phyloP scores from a whole-genome alignment of 257 asterid species.

The Schizonepeta tenuifolia region DNA sequence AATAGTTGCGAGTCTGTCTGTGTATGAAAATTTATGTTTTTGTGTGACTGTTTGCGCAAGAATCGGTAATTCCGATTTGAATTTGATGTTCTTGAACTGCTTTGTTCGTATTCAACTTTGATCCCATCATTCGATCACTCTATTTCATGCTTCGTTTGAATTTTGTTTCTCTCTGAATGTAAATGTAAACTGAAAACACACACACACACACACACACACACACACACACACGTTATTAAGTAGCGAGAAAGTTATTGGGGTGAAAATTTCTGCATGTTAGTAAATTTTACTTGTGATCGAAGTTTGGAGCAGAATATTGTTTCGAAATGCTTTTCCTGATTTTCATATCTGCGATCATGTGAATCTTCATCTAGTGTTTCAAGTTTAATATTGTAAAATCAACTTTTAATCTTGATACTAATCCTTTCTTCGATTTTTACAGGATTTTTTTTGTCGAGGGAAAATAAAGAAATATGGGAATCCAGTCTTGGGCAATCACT shows the following conservation, averaged over 20 bases:
- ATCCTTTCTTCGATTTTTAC: constrained; percentile 17
- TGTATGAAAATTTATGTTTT: not conserved
- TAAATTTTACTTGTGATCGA: constrained; percentile 40
- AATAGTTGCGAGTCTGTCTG: not conserved
- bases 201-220: not conserved
- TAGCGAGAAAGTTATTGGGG: not conserved
- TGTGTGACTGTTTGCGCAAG: not conserved
- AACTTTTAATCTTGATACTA: constrained; percentile 33
- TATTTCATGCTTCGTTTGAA: constrained; percentile 18
- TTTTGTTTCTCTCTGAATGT: not conserved
- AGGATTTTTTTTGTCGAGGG: constrained; percentile 10
- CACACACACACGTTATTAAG: not conserved
- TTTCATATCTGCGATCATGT: constrained; percentile 46
- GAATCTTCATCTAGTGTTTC: constrained; percentile 39
- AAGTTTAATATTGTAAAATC: constrained; percentile 29
- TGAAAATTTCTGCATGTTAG: constrained; percentile 20
- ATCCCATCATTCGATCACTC: not conserved
- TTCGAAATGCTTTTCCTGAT: constrained; percentile 50
- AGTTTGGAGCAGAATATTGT: constrained; percentile 41
- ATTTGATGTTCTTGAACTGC: not conserved
- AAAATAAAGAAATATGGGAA: constrained; percentile 31
- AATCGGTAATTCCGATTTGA: constrained; percentile 1
- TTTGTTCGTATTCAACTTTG: constrained; percentile 11
- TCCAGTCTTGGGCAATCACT: constrained; percentile 52
- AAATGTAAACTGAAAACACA: constrained; percentile 4